Base-by-base conservation (phyloP, 768 basidiomycete genomes). In the Tremella fuciformis region DNA sequence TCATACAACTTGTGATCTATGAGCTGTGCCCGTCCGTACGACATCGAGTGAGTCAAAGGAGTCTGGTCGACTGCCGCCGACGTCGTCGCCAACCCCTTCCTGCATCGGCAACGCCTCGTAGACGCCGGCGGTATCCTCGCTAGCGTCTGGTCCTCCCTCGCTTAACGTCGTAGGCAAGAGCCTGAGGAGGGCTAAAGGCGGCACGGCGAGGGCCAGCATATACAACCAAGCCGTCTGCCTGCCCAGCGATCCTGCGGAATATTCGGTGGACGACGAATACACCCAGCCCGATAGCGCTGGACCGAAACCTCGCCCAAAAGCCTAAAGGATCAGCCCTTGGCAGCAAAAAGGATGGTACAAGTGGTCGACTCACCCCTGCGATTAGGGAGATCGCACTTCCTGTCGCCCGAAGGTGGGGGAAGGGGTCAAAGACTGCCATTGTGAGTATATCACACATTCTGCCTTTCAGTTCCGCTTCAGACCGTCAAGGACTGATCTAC, bases 181-280 rank as follows among this genome's bases (percentile, higher is more conserved):
- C 13, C 57, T 48, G 15, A 46, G 24, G 13, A 65, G 50, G 13
- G 57, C 24, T 22, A 65, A 46, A 8, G 55, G 58, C 1, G 59
- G 60, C 34, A 70, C 4, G 6, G 58, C 25, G 15, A 63, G n/a
- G 18, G 42, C 52, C 0, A 71, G 38, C 47, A 71, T 49, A 26
- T 34, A 44, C 13, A 67, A 26, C 70, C 70, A 72, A 0, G 70
- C 51, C 0, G 64, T 53, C 50, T 72, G 67, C 8, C 70, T 34
- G 4, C 65, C 63, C 22, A 66, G 34, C 1, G 62, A 55, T 1
- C 58, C 63, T 18, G 60, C 41, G 21, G 57, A 50, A 47, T 53
- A 72, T 39, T 58, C 38, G n/a, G 70, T 72, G 3, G 70, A 67
- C 3, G 65, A 53, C 15, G 70, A 72, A 58, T 54, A 72, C 2